Conservation (phyloP, 73 alveolate genomes). For the Paramecium pentaurelia region DNA sequence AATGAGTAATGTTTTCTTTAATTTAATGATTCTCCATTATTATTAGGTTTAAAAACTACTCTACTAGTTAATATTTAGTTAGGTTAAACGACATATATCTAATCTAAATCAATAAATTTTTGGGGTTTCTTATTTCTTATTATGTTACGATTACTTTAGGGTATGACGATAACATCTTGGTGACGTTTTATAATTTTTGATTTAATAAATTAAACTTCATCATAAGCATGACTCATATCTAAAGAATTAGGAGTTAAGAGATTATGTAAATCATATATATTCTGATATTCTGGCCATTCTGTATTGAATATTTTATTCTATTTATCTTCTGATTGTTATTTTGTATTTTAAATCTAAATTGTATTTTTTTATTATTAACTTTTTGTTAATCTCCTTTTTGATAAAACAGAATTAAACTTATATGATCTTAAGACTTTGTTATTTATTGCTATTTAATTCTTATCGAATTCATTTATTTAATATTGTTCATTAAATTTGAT, state of each 20-base stretch:
- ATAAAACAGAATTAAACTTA: background rate
- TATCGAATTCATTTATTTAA: background rate
- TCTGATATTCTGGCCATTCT: background rate
- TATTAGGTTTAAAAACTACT: background rate
- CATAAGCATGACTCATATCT: background rate
- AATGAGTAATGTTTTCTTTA: background rate
- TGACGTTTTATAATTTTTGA: background rate
- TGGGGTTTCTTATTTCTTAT: background rate
- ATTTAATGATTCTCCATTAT: background rate
- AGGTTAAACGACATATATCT: background rate
- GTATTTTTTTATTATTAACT: background rate
- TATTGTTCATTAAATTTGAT: background rate
- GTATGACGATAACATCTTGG: background rate
- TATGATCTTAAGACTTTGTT: background rate
- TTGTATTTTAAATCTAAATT: background rate
- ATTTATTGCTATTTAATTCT: background rate
- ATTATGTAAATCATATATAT: background rate
- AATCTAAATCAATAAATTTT: background rate
- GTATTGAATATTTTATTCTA: background rate
- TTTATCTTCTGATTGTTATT: background rate
- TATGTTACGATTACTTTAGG: background rate
- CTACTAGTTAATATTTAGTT: background rate
- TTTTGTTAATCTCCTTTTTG: background rate
- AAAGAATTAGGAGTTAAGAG: background rate
- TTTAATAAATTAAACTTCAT: background rate